Conservation (phyloP, 257 asterid species). For the Oldenlandia corymbosa region DNA sequence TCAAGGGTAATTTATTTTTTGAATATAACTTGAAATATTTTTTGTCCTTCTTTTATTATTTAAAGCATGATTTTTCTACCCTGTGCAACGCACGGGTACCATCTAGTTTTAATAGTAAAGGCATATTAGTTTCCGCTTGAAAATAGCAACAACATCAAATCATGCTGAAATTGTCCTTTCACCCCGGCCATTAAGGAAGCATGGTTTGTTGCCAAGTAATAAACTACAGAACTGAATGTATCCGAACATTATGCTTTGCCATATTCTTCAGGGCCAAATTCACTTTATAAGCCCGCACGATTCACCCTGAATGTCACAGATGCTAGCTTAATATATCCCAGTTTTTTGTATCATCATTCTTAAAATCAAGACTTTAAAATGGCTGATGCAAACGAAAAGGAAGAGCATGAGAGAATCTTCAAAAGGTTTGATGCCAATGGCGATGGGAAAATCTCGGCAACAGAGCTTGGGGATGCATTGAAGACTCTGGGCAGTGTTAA, state of each 20-base stretch:
- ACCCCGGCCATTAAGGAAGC: slow-evolving; percentile 6
- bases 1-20: too few relatives aligned
- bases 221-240: too few relatives aligned
- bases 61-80: too few relatives aligned
- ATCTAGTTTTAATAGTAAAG: neutral
- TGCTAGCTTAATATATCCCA: neutral
- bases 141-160: too few relatives aligned
- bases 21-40: too few relatives aligned
- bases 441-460: slow-evolving; percentile 70
- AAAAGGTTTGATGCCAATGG: slow-evolving; percentile 76
- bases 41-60: too few relatives aligned
- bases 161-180: neutral
- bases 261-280: slow-evolving; percentile 12
- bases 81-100: too few relatives aligned
- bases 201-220: neutral
- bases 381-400: slow-evolving; percentile 62
- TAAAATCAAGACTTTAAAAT: slow-evolving; percentile 19
- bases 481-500: slow-evolving; percentile 65
- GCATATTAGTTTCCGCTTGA: neutral
- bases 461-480: slow-evolving; percentile 73
- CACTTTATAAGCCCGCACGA: slow-evolving; percentile 24
- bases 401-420: slow-evolving; percentile 69
- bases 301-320: neutral
- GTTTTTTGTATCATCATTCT: neutral
- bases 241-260: slow-evolving; percentile 38